Base-by-base conservation (phyloP, 805 yeast genomes). In the Cyberlindnera euphorbiiphila region DNA sequence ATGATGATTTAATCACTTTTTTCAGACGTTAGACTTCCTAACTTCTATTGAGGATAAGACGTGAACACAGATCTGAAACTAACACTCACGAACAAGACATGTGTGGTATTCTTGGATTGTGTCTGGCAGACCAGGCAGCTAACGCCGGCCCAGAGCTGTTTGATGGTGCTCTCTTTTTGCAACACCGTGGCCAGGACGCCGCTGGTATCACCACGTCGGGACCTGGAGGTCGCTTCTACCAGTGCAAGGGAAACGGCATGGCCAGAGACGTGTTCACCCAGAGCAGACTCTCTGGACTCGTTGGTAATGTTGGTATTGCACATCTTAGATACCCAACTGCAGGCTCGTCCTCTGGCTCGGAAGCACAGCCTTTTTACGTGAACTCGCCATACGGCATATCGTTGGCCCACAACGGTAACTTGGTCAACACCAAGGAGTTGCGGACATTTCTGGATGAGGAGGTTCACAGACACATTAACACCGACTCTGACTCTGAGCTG, bases 191-290 rank as follows among this genome's bases (percentile, higher is more conserved):
- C 31, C 98, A 93, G 67, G 98, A 93, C 61, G 98, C 98, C 9
- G 96, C 97, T n/a, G 98, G 98, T 47, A 91, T 93, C 38, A 93
- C 87, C 17, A 93, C 98, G 7, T 87, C 96, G 61, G 98, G 96
- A 37, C 70, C 83, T 30, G 79, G 91, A 45, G 98, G 98, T 47
- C 74, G 98, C 42, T 74, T 93, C 42, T 89, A 86, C 66, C 98
- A 91, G 66, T 93, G 98, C 64, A 93, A 93, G 67, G 98, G 98
- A 54, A 91, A 88, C 62, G 98, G 98, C 49, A 86, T 93, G 96
- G 98, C 96, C 42, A 76, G 94, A 54, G 98, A 93, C 57, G 98
- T 93, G 24, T 93, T 93, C 76, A 87, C 95, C 31, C 85, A 79
- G 59, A 64, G 67, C 30, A 76, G 98, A 57, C 76, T 91, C 74